These are phyloP conservation scores for Epichloe glyceriae DNA, from an alignment of 2,329 filamentous ascomycete species.

Conservation along the genomic window DNA sequence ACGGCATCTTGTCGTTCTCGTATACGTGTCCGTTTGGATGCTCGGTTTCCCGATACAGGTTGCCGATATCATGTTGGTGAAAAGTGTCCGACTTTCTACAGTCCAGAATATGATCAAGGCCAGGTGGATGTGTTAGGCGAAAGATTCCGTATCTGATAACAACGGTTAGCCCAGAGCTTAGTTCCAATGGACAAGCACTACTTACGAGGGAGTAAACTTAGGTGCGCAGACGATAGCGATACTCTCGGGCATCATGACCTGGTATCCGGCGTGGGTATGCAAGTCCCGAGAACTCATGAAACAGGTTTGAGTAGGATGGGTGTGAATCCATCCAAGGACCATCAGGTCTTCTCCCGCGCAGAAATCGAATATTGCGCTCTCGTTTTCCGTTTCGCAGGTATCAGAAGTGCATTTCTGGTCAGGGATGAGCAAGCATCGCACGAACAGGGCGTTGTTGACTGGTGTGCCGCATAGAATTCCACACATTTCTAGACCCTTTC, in stretches of 20 bases:
- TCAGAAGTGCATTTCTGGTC: conserved; percentile 83
- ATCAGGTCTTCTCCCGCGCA: conserved; percentile 74
- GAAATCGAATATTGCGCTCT: conserved; percentile 74
- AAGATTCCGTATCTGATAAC: conserved; percentile 70
- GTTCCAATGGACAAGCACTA: conserved; percentile 10
- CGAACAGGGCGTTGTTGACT: conserved; percentile 86
- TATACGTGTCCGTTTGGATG: conserved; percentile 57
- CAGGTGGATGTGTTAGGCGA: conserved; percentile 83
- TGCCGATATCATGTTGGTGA: conserved; percentile 55
- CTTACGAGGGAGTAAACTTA: conserved; percentile 60
- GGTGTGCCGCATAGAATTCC: conserved; percentile 85
- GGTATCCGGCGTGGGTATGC: conserved; percentile 88
- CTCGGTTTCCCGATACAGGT: conserved; percentile 66
- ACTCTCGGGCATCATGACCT: conserved; percentile 91
- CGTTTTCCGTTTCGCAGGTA: conserved; percentile 89
- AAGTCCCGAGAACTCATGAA: conserved; percentile 94
- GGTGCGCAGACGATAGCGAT: conserved; percentile 96
- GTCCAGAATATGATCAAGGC: conserved; percentile 68
- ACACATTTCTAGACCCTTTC: conserved; percentile 78
- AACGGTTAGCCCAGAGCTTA: conserved; percentile 2
- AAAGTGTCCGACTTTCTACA: conserved; percentile 73
- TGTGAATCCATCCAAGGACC: conserved; percentile 94
- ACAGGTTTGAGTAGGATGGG: conserved; percentile 89
- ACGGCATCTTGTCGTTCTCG: conserved; percentile 52
- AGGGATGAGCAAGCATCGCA: conserved; percentile 77